These are phyloP conservation scores for Leccinum rimulosum DNA, from an alignment of 768 basidiomycete species.

Conservation along the genomic window DNA sequence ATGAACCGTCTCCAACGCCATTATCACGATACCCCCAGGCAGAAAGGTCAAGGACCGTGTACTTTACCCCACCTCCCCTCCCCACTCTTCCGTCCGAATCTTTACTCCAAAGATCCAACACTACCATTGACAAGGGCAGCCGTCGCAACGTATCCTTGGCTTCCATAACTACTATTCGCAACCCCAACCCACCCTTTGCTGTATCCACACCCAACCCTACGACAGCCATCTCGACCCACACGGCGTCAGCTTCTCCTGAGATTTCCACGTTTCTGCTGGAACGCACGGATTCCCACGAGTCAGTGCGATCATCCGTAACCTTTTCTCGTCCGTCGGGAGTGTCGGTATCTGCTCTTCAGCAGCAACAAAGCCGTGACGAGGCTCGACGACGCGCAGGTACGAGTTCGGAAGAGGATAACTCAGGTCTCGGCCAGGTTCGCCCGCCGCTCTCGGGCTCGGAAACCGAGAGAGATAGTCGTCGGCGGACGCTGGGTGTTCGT, in stretches of 20 bases:
- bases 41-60: constrained; percentile 46
- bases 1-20: constrained; percentile 50
- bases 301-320: constrained; percentile 48
- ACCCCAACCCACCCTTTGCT: constrained; percentile 41
- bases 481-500: constrained; percentile 37
- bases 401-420: constrained; percentile 24
- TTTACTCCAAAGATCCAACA: constrained; percentile 26
- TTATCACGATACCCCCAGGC: constrained; percentile 31
- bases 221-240: constrained; percentile 65
- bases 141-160: constrained; percentile 44
- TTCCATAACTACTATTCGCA: constrained; percentile 47
- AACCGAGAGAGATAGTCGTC: constrained; percentile 46
- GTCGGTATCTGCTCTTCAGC: constrained; percentile 54
- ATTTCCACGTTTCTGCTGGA: constrained; percentile 32
- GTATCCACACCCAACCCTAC: constrained; percentile 56
- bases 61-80: constrained; percentile 58
- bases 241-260: constrained; percentile 50
- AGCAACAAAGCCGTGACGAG: constrained; percentile 43
- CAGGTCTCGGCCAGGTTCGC: constrained; percentile 24
- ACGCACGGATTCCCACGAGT: constrained; percentile 48
- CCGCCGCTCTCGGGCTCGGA: constrained; percentile 45
- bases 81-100: constrained; percentile 61
- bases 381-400: constrained; percentile 35
- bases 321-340: constrained; percentile 63
- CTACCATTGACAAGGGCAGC: constrained; percentile 23